These are phyloP conservation scores for Sungouiozyma intestinalis DNA, from an alignment of 805 yeast genomes.

Conservation along the genomic window DNA sequence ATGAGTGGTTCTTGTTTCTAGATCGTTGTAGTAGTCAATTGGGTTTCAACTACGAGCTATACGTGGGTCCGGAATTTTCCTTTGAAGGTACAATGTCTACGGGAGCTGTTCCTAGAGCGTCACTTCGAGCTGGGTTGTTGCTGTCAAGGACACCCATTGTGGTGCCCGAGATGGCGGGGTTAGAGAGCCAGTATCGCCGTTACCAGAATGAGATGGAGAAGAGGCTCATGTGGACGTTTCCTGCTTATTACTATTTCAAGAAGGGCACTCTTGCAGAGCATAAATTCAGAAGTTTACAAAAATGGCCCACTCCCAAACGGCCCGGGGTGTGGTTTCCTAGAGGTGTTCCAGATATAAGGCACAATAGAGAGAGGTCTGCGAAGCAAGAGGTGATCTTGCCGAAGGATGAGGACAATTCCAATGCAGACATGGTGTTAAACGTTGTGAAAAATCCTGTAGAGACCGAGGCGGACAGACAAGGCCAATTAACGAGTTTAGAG, in stretches of 20 bases:
- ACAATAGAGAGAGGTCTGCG: slow-evolving; percentile 77
- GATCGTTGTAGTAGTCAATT: no score
- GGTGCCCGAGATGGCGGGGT: slow-evolving; percentile 61
- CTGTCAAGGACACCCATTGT: slow-evolving; percentile 78
- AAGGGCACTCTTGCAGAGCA: slow-evolving; percentile 85
- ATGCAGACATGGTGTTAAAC: slow-evolving; percentile 55
- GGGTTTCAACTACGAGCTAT: no score
- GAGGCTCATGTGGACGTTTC: slow-evolving; percentile 96
- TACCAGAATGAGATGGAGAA: slow-evolving; percentile 82
- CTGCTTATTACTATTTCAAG: slow-evolving; percentile 83
- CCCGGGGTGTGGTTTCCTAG: slow-evolving; percentile 70
- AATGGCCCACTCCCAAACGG: slow-evolving; percentile 59
- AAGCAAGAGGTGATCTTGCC: slow-evolving; percentile 77
- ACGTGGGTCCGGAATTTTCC: neutral
- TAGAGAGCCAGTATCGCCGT: slow-evolving; percentile 65
- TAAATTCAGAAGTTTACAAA: slow-evolving; percentile 63
- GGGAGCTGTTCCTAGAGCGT: slow-evolving; percentile 3
- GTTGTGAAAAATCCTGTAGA: slow-evolving; percentile 58
- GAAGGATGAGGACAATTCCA: slow-evolving; percentile 37
- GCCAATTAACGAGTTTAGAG: slow-evolving; percentile 60
- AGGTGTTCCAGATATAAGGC: slow-evolving; percentile 79
- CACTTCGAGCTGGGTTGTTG: slow-evolving; percentile 42
- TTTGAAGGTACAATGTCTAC: slow-evolving; percentile 1
- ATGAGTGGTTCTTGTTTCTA: no score
- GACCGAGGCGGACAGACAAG: slow-evolving; percentile 64